Evolutionary conservation across 768 basidiomycete genomes (phyloP), one percentile per base, ranked within the genome.

Genomic region (Termitomyces sp.): DNA sequence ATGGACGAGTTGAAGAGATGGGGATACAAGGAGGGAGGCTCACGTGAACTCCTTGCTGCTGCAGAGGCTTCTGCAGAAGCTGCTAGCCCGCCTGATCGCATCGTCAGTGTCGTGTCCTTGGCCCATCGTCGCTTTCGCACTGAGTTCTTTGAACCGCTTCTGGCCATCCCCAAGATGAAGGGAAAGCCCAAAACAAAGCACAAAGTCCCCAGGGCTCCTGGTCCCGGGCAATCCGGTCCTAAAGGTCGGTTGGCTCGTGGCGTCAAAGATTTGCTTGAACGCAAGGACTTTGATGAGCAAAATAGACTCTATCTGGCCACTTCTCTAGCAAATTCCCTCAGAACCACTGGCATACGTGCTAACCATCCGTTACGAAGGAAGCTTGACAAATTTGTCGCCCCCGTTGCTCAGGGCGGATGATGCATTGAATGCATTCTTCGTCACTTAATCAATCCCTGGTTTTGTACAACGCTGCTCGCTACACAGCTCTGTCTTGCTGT

Each of bases 31-130:
- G 81, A 80, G 12, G 81, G 77, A 24, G 83, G 75, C 16, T 66
- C 80, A 20, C 60, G 70, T 18, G 81, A 82, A 63, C 65, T 70
- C 46, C 65, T 85, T 59, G 78, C 77, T 7, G 70, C 77, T 53
- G 86, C 87, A 28, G 88, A 91, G 69, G 80, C 84, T 16, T 82
- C 80, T 65, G 88, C 87, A 33, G 88, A 91, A 70, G 87, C 89
- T 5, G 87, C 86, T 51, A 91, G 88, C 64, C 63, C 82, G 47
- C 69, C 71, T 24, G 86, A 89, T 63, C 85, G 88, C 49, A 73
- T 90, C 64, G 79, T 91, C 58, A 80, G 82, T 20, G 71, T 91
- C 58, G 65, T 77, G 36, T 79, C 87, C 52, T 75, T 90, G 47
- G 89, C 87, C 48, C 77, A 82, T 68, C 82, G 89, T 45, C 79